Evolutionary conservation across 2,329 filamentous ascomycete species (phyloP).

Genomic region (Fusarium pininemorale): DNA sequence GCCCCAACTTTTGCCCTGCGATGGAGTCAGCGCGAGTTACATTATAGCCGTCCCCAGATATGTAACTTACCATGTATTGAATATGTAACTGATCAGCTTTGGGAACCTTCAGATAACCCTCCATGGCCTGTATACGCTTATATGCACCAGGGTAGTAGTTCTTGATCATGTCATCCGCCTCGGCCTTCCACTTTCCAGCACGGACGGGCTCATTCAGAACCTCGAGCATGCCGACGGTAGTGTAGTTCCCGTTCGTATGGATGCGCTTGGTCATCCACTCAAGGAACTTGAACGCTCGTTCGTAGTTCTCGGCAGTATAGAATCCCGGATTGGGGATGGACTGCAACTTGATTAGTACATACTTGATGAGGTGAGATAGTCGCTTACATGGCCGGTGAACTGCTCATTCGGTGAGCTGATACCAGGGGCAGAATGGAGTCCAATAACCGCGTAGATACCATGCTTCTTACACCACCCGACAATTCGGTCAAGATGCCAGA

Average conservation of each 20-base stretch:
- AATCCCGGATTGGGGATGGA: slow-evolving; percentile 54
- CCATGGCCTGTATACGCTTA: slow-evolving; percentile 57
- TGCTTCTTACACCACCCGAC: slow-evolving; percentile 40
- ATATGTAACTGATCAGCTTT: slow-evolving; percentile 60
- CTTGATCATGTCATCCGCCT: slow-evolving; percentile 39
- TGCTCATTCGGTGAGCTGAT: slow-evolving; percentile 36
- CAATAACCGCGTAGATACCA: slow-evolving; percentile 39
- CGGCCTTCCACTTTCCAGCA: background rate
- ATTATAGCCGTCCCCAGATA: fast-evolving
- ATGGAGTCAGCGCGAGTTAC: background rate
- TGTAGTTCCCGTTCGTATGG: slow-evolving; percentile 58
- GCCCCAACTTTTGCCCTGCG: slow-evolving; percentile 54
- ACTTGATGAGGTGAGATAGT: fast-evolving
- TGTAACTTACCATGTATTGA: slow-evolving; percentile 51
- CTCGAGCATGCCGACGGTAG: slow-evolving; percentile 67
- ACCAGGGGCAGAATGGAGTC: slow-evolving; percentile 39
- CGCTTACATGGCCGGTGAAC: slow-evolving; percentile 41
- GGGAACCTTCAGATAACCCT: slow-evolving; percentile 54
- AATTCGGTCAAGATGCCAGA: slow-evolving; percentile 39
- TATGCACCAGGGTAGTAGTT: slow-evolving; percentile 41
- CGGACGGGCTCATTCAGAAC: slow-evolving; percentile 66
- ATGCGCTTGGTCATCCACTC: slow-evolving; percentile 64
- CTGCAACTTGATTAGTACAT: background rate
- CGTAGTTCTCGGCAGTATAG: slow-evolving; percentile 64
- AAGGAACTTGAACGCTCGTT: slow-evolving; percentile 63